Percentiles rank a stretch among this genome's conserved stretches.
Evolutionary conservation across 305 asterid genomes (phyloP).

Genomic region (Lippia alba): DNA sequence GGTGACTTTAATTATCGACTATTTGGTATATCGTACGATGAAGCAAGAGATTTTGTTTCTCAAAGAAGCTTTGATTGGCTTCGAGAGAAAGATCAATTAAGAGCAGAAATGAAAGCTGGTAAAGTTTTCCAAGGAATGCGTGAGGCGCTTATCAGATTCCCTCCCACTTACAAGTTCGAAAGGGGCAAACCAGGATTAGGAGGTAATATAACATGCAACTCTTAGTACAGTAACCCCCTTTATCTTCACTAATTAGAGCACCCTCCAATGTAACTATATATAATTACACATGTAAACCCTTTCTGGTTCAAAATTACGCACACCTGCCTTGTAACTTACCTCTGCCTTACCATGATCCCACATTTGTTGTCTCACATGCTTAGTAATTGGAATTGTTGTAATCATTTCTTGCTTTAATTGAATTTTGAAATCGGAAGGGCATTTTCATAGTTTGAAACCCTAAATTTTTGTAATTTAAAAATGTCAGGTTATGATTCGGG

Average conservation of each 20-base stretch:
- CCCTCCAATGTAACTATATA: no score
- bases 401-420: no score
- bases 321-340: no score
- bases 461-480: no score
- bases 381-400: no score
- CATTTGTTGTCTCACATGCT: no score
- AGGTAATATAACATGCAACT: constrained; percentile 51
- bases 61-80: constrained; percentile 98
- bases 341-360: no score
- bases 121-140: constrained; percentile 97
- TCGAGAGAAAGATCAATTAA: constrained; percentile 88
- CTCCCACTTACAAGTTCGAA: constrained; percentile 97
- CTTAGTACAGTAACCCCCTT: background rate
- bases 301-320: no score
- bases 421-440: no score
- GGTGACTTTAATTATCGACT: constrained; percentile 96
- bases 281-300: no score
- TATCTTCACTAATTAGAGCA: no score
- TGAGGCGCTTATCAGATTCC: constrained; percentile 86
- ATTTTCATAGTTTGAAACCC: no score
- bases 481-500: constrained; percentile 92
- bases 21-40: constrained; percentile 93
- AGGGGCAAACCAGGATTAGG: constrained; percentile 90
- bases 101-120: constrained; percentile 91
- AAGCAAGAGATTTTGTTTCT: constrained; percentile 93